Evolutionary conservation across 257 asterid species (phyloP).

Genomic region (Asclepias syriaca): DNA sequence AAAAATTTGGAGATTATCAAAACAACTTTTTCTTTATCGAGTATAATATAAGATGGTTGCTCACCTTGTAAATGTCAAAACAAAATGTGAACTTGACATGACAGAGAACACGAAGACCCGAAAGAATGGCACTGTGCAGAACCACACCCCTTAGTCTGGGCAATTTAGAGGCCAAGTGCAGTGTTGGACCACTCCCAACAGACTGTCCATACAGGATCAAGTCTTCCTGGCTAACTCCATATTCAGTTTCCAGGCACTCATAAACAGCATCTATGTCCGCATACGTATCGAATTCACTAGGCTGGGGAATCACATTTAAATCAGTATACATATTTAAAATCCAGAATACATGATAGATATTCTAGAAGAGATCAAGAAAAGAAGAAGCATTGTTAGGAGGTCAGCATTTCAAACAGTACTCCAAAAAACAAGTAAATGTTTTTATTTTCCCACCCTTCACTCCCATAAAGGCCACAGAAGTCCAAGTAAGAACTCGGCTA

Average conservation of each 20-base stretch:
- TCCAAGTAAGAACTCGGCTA: background rate
- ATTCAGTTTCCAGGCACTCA: conserved; percentile 86
- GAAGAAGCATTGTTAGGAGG: background rate
- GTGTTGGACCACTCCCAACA: conserved; percentile 98
- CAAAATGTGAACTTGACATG: conserved; percentile 84
- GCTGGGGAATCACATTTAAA: conserved; percentile 44
- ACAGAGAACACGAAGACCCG: conserved; percentile 98
- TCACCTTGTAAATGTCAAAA: conserved; percentile 90
- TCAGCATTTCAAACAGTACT: background rate
- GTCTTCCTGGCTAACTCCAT: conserved; percentile 92
- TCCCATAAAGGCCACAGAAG: background rate
- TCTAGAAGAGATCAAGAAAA: background rate
- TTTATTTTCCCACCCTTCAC: background rate
- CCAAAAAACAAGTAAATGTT: background rate
- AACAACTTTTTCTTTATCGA: background rate
- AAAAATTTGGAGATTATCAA: background rate
- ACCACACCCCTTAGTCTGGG: conserved; percentile 97
- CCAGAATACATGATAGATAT: background rate
- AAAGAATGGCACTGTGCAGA: conserved; percentile 95
- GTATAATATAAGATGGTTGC: conserved; percentile 3
- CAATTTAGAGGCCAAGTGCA: conserved; percentile 86
- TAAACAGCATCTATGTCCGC: conserved; percentile 98
- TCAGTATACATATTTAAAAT: background rate
- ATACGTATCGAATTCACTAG: conserved; percentile 87
- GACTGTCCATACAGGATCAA: conserved; percentile 91